Conservation (phyloP, 2,329 filamentous ascomycete genomes). For the Colletotrichum magnum region DNA sequence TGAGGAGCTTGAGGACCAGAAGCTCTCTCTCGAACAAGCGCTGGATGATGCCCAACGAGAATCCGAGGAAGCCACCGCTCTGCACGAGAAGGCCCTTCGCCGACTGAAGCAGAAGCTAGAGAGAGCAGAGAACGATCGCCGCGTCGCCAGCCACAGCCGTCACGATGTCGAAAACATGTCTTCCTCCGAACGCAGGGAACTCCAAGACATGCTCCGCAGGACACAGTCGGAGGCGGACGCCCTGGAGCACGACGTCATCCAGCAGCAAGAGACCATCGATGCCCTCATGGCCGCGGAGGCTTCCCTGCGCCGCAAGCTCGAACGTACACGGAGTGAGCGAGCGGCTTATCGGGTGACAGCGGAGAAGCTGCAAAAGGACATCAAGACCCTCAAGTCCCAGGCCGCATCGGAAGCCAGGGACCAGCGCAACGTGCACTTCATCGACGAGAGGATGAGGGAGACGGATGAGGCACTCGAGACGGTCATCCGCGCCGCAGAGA, state of each 20-base stretch:
- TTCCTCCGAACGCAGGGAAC: slow-evolving; percentile 63
- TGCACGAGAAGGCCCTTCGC: slow-evolving; percentile 59
- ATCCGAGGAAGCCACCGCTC: slow-evolving; percentile 61
- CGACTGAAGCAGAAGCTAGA: slow-evolving; percentile 65
- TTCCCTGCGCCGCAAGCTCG: slow-evolving; percentile 76
- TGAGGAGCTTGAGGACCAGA: slow-evolving; percentile 71
- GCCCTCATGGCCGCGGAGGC: slow-evolving; percentile 69
- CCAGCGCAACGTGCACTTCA: slow-evolving; percentile 48
- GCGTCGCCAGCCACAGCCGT: slow-evolving; percentile 45
- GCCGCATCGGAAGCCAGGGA: slow-evolving; percentile 51
- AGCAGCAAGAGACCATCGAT: slow-evolving; percentile 77
- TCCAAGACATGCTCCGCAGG: slow-evolving; percentile 73
- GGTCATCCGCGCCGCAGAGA: slow-evolving; percentile 70
- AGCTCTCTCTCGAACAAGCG: slow-evolving; percentile 70
- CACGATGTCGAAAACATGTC: slow-evolving; percentile 45
- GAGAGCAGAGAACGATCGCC: slow-evolving; percentile 64
- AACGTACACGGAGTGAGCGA: slow-evolving; percentile 77
- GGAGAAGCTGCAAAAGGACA: slow-evolving; percentile 68
- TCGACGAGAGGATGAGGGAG: slow-evolving; percentile 50
- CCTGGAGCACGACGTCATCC: slow-evolving; percentile 79
- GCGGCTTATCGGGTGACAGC: slow-evolving; percentile 67
- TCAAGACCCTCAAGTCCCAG: slow-evolving; percentile 60
- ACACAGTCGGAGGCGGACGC: slow-evolving; percentile 76
- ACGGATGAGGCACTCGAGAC: slow-evolving; percentile 69
- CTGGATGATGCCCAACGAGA: slow-evolving; percentile 69